Evolutionary conservation across 2,329 filamentous ascomycete species (phyloP), one percentile per base, ranked within the genome.

Genomic region (Neodidymelliopsis sp.): DNA sequence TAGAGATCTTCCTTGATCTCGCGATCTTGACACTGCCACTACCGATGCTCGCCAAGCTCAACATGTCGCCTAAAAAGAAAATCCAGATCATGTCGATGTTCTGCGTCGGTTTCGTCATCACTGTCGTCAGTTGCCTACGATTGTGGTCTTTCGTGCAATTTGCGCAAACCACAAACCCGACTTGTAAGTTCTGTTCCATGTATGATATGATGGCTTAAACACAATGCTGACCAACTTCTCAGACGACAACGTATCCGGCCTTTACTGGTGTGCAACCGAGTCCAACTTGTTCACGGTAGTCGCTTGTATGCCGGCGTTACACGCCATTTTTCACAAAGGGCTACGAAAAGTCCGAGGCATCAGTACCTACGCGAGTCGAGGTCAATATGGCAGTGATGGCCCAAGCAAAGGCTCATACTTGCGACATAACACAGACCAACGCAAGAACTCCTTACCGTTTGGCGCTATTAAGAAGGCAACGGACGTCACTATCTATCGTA

Each of bases 1-100:
- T 67, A 7, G 59, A 67, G 35, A 67, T 67, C 27, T 51, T 53
- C 18, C 55, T 67, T 4, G 63, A 67, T 34, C 19, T 67, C 29
- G 55, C 53, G 10, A 67, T 67, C 22, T 33, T 67, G 18, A 54
- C n/a, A 10, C 27, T 65, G 33, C 63, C 63, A 6, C 34, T 65
- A 23, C 63, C 62, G 0, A 62, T 57, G 57, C 47, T 66, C 18
- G 36, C 46, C 12, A 56, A 56, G 20, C 38, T 66, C 16, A 53
- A 65, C 18, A 66, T 65, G 63, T 57, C 57, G 19, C 39, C 16
- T 8, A 62, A 59, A 49, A 66, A 66, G 47, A 66, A 66, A 36
- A 30, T 64, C 2, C 59, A 64, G 49, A 57, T 66, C 37, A 64
- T 66, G 59, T 60, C 56, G 22, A 65, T 66, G 59, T 66, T 66